Conservation (phyloP, 176 grass and related monocot species). For the Rhynchospora breviuscula region DNA sequence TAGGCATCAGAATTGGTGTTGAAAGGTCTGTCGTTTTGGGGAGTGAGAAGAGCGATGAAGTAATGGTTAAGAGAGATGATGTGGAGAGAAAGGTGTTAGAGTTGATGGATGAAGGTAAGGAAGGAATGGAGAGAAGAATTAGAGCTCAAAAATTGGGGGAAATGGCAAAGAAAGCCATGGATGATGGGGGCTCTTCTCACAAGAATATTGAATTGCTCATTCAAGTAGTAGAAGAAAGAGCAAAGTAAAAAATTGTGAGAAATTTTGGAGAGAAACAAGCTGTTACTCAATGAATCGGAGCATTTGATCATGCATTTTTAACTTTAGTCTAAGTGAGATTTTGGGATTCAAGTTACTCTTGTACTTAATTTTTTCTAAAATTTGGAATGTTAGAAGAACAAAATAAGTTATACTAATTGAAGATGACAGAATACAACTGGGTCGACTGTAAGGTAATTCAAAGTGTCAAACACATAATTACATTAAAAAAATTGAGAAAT, state of each 20-base stretch:
- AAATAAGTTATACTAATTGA: neutral
- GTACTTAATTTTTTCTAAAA: neutral
- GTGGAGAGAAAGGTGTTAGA: constrained; percentile 25
- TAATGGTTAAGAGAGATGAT: constrained; percentile 10
- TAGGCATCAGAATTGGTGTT: constrained; percentile 20
- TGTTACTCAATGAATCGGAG: neutral
- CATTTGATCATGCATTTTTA: neutral
- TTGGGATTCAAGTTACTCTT: neutral
- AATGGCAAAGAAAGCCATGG: constrained; percentile 28
- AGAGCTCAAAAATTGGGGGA: constrained; percentile 16
- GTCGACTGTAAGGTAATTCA: neutral
- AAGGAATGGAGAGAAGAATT: constrained; percentile 6
- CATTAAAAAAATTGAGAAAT: neutral
- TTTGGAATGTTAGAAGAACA: neutral
- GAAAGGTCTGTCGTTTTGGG: constrained; percentile 3
- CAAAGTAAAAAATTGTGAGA: neutral
- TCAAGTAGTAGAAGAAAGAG: constrained; percentile 10
- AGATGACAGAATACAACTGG: neutral
- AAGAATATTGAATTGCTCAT: constrained; percentile 28
- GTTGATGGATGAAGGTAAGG: constrained; percentile 32
- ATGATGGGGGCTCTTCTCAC: constrained; percentile 37
- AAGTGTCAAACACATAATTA: neutral
- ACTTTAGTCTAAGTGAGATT: neutral
- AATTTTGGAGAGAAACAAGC: neutral
- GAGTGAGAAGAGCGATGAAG: neutral